A percentile compares a stretch with the other conserved stretches of the same genome.
Evolutionary conservation across 2,329 filamentous ascomycete species (phyloP).

Genomic region (Elsinoe batatas): DNA sequence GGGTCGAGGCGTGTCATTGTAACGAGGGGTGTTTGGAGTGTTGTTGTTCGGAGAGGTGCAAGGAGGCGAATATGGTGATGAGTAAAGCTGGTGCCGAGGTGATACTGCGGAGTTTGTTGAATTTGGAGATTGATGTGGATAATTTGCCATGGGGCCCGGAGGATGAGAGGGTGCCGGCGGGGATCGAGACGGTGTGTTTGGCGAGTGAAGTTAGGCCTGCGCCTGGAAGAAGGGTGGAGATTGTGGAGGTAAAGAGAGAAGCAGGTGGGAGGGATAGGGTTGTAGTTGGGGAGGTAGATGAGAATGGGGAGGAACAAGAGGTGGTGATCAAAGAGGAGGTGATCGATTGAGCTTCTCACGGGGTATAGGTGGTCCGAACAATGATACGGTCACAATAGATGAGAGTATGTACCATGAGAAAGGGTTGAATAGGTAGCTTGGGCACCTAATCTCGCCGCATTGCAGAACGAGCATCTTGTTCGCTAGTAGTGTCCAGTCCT

Average conservation of each 20-base stretch:
- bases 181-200: slow-evolving; percentile 71
- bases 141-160: slow-evolving; percentile 79
- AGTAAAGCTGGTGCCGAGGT: slow-evolving; percentile 81
- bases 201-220: slow-evolving; percentile 54
- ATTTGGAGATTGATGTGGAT: slow-evolving; percentile 70
- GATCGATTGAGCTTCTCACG: slow-evolving; percentile 15
- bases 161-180: slow-evolving; percentile 52
- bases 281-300: slow-evolving; percentile 21
- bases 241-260: slow-evolving; percentile 32
- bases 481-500: too few relatives aligned
- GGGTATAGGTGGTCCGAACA: background rate
- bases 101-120: slow-evolving; percentile 65
- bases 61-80: slow-evolving; percentile 82
- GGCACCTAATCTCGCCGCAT: too few relatives aligned
- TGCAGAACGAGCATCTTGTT: too few relatives aligned
- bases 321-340: slow-evolving; percentile 28
- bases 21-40: slow-evolving; percentile 80
- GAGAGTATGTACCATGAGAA: too few relatives aligned
- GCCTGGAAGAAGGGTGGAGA: slow-evolving; percentile 32
- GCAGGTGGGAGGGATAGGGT: slow-evolving; percentile 22
- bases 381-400: too few relatives aligned
- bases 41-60: slow-evolving; percentile 74
- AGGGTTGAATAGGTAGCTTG: too few relatives aligned
- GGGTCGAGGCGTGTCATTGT: slow-evolving; percentile 69
- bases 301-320: slow-evolving; percentile 13